Evolutionary conservation across 352 stramenopile species (phyloP), one percentile per base, ranked within the genome.

Genomic region (Phytophthora meadii): DNA sequence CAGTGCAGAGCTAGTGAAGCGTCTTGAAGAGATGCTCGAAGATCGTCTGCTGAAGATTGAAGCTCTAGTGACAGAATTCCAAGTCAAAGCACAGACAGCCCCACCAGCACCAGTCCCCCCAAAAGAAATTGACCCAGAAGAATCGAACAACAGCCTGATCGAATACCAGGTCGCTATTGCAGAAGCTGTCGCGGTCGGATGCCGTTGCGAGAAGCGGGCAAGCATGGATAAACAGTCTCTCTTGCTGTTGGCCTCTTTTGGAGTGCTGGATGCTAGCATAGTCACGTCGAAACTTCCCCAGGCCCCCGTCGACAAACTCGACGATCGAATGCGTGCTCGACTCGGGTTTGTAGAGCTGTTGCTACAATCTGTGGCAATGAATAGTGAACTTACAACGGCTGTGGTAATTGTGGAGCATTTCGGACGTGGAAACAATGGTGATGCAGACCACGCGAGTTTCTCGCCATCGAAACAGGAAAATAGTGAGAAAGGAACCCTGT

Each of bases 331-430:
- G 70, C 66, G 42, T 12, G 60, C 52, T n/a, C 68, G 74, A 19
- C 37, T 60, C 8, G 50, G 76, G 9, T 87, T 87, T 37, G 65
- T 53, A 36, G 47, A 55, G 5, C 47, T 80, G 6, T 41, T 85
- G 45, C 62, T 87, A 17, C 59, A 64, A 44, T 48, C 70, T 22
- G 41, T 70, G 15, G 34, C 27, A 1, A 40, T 62, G 22, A 24
- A 51, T 49, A 41, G 59, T 19, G 36, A 54, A 37, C 40, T 36
- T 49, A 39, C 19, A 32, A 14, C 22, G 15, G 5, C 12, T 4
- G 17, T 65, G 15, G 34, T 8, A 14, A 36, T 76, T 5, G 62
- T 72, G 1, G 48, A 56, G 25, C 49, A 19, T 19, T 72, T 76
- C 28, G 44, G 54, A 37, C 45, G 30, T 55, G 50, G 46, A 3